Evolutionary conservation across 805 yeast genomes (phyloP).

Genomic region (Wickerhamomyces strasburgensis): DNA sequence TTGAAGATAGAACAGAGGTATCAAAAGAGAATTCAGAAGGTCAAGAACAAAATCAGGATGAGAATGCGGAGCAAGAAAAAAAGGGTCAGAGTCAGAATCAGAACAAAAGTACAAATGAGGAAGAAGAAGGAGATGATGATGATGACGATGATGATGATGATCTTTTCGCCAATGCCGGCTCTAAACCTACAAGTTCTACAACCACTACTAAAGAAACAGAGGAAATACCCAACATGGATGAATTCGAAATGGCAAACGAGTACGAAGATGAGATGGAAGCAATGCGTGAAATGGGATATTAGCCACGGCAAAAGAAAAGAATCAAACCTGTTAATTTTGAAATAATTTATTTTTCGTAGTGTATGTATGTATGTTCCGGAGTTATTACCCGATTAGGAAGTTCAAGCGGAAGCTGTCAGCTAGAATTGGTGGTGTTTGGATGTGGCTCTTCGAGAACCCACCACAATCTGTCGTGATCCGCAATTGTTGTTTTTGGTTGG

Average conservation of each 20-base stretch:
- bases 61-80: background rate
- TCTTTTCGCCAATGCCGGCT: slow-evolving; percentile 1
- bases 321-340: too few species aligned
- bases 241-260: slow-evolving; percentile 13
- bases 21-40: too few species aligned
- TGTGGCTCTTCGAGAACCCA: background rate
- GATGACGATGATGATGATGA: slow-evolving; percentile 8
- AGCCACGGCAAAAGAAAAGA: too few species aligned
- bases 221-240: slow-evolving; percentile 8
- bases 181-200: background rate
- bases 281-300: slow-evolving; percentile 15
- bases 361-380: too few species aligned
- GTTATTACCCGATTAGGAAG: background rate
- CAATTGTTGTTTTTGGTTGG: too few species aligned
- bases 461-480: background rate
- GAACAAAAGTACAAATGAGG: slow-evolving; percentile 2
- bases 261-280: slow-evolving; percentile 24
- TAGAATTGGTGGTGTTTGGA: background rate
- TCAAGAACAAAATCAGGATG: background rate
- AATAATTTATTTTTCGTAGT: too few species aligned
- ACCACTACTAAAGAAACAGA: background rate
- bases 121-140: slow-evolving; percentile 5
- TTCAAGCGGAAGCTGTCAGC: background rate
- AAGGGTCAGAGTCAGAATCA: background rate
- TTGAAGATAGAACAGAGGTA: background rate